Evolutionary conservation across 192 early-diverging fungal species (phyloP).

Genomic region (Mortierella antarctica): DNA sequence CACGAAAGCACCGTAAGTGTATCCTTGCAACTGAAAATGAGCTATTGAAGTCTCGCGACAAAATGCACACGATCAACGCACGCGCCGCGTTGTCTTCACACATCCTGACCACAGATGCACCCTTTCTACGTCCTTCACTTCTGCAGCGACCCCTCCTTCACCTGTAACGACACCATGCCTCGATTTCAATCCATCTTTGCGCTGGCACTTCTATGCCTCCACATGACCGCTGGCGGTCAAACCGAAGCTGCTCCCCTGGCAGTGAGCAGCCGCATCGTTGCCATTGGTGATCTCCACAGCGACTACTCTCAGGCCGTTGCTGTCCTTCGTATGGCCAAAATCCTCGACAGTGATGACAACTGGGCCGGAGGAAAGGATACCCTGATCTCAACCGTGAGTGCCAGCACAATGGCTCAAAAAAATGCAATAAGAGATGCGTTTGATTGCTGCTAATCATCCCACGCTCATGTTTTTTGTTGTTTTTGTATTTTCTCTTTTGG

Average conservation of each 20-base stretch:
- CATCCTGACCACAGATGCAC: too few species aligned
- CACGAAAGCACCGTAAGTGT: too few species aligned
- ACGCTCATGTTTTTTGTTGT: not conserved
- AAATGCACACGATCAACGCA: too few species aligned
- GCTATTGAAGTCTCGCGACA: too few species aligned
- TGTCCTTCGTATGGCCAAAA: slow-evolving; percentile 67
- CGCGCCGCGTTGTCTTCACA: too few species aligned
- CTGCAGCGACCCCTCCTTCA: too few species aligned
- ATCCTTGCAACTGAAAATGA: too few species aligned
- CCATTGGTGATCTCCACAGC: slow-evolving; percentile 79
- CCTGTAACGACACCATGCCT: not conserved
- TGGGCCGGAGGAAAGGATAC: slow-evolving; percentile 66
- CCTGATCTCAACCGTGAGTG: slow-evolving; percentile 72
- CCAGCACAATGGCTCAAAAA: not conserved
- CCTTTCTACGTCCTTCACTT: too few species aligned
- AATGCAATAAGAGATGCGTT: not conserved
- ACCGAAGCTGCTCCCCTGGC: not conserved
- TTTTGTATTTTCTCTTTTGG: not conserved
- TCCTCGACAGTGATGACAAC: slow-evolving; percentile 63
- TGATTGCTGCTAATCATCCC: not conserved
- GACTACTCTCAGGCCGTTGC: slow-evolving; percentile 62
- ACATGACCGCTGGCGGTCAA: not conserved
- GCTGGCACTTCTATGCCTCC: slow-evolving; percentile 5
- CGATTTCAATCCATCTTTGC: not conserved
- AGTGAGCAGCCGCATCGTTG: slow-evolving; percentile 63